Evolutionary conservation across 768 basidiomycete species (phyloP), one percentile per base, ranked within the genome.

Genomic region (Suillus paluster): DNA sequence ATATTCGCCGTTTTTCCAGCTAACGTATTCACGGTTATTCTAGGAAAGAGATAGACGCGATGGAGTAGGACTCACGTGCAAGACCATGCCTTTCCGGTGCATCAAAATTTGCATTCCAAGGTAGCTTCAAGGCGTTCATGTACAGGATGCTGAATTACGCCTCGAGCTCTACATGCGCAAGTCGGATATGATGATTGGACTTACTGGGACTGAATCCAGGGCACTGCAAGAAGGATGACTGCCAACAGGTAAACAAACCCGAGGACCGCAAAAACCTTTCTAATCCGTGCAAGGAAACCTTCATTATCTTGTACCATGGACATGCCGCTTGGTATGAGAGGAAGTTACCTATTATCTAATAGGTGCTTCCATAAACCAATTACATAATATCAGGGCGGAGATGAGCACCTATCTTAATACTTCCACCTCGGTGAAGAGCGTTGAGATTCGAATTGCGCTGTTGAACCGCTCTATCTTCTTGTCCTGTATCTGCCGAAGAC

Each of bases 1-100:
- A 95, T 71, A 68, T 95, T 92, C 53, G 84, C 74, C 0, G 92
- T 89, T 72, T 92, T 95, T 65, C 88, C 89, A 4, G 91, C 92
- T 94, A 58, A 41, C 5, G 19, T 38, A 39, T 49, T 27, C 30
- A 44, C 11, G 12, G 12, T 21, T 27, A 14, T n/a, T 54, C 34
- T 38, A 10, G n/a, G 10, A 50, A 52, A n/a, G 34, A 58, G 53
- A 49, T 30, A 15, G n/a, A 30, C 49, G 10, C 2, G 17, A 55
- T 38, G 25, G 8, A 44, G 5, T 21, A 27, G 56, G 39, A 77
- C 86, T 67, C 72, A 94, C 92, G 93, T 33, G 95, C 88, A 59
- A 97, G 78, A 1, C 92, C 91, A 71, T 93, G 93, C 65, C 75
- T 82, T 71, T 93, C 92, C 1, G 95, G 95, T 8, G 76, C 67